phyloP scores from a whole-genome alignment of 805 yeast genomes.

The Teunomyces funiuensis region DNA sequence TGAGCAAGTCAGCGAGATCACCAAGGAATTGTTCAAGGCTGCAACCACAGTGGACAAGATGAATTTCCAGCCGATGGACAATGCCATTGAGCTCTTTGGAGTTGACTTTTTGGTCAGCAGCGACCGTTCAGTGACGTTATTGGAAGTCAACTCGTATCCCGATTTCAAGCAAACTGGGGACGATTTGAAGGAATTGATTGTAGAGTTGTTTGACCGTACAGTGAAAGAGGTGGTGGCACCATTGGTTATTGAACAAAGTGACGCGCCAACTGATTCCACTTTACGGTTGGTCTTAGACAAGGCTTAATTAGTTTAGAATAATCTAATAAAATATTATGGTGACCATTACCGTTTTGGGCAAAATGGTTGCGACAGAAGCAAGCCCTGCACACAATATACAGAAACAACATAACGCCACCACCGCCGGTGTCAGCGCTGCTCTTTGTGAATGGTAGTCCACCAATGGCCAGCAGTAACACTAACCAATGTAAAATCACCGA shows the following conservation, averaged over 20 bases:
- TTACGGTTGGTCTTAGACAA: constrained; percentile 1
- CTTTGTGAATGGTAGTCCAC: no score
- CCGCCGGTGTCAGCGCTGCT: no score
- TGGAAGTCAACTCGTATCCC: constrained; percentile 93
- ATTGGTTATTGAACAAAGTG: constrained; percentile 25
- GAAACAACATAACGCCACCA: no score
- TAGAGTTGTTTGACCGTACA: constrained; percentile 61
- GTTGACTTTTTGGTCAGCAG: constrained; percentile 78
- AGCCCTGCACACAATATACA: no score
- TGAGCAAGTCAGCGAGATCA: constrained; percentile 56
- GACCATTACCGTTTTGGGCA: no score
- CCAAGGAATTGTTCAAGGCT: constrained; percentile 74
- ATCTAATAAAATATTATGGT: no score
- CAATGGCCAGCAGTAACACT: no score
- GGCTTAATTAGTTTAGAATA: no score
- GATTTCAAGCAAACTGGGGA: constrained; percentile 96
- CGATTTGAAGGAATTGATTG: constrained; percentile 63
- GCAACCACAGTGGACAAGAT: constrained; percentile 78
- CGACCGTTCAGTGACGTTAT: constrained; percentile 52
- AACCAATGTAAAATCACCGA: no score
- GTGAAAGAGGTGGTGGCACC: constrained; percentile 52
- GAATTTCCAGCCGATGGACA: constrained; percentile 77
- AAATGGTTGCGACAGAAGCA: no score
- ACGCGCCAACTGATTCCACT: constrained; percentile 1
- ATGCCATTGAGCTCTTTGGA: constrained; percentile 87